Evolutionary conservation across 352 stramenopile species (phyloP), one percentile per base, ranked within the genome.

Genomic region (Globisporangium carolinianum): DNA sequence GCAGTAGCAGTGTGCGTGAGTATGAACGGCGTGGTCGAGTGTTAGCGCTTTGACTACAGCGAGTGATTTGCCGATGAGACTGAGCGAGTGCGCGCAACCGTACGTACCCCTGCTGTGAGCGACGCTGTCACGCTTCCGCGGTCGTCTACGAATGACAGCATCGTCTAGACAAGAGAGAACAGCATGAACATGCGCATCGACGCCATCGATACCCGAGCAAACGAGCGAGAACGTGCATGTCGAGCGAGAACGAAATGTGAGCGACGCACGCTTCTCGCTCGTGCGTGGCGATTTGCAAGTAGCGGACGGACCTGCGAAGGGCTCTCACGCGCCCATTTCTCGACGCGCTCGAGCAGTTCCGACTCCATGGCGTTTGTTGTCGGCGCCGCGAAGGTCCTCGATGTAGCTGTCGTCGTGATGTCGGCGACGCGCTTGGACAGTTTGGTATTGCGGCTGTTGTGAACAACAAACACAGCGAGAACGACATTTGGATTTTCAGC

Each of bases 91-190:
- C 42, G 47, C n/a, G 35, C 47, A 46, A 58, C 39, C 6, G 39
- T 7, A 48, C 68, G 58, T 76, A 91, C 82, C 53, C 50, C 59
- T 41, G 76, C 87, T 1, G 69, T 87, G 17, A 91, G 72, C 12
- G 79, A 75, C 10, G 73, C 61, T 4, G 69, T 78, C 46, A 82
- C 58, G 5, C 57, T 48, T 12, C 79, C 84, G 38, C 82, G 83
- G 54, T 94, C 81, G 38, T 94, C 78, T 39, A 76, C 78, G 55
- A 94, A 94, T 36, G 81, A 89, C 35, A 89, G 68, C 67, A 93
- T 81, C 11, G 71, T 78, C 83, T 91, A 63, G 14, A 67, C 8
- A 36, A 9, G 49, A 57, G 5, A 48, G 9, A 49, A 12, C 10
- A 49, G 39, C 35, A 10, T 6, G 35, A 8, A 17, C 61, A 53